Evolutionary conservation across 1,284 basidiomycete species (phyloP).

Genomic region (Peniophora sp.): DNA sequence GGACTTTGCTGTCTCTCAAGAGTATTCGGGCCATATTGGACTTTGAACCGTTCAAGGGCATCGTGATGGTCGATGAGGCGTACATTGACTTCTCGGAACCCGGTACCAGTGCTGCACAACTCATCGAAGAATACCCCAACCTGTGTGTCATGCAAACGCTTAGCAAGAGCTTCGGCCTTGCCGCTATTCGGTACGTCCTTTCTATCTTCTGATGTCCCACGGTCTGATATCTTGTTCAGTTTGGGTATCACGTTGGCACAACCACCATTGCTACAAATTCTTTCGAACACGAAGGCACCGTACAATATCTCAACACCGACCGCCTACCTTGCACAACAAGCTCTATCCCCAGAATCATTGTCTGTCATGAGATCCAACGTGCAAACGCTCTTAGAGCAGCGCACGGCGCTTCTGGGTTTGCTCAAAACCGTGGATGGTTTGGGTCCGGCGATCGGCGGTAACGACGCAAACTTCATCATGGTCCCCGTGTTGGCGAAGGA

Average conservation of each 20-base stretch:
- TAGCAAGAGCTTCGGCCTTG: constrained; percentile 94
- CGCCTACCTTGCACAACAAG: constrained; percentile 75
- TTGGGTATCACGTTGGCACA: constrained; percentile 88
- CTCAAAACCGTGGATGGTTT: constrained; percentile 49
- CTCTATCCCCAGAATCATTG: constrained; percentile 58
- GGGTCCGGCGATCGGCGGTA: constrained; percentile 70
- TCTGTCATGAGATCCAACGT: constrained; percentile 63
- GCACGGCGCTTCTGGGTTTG: constrained; percentile 42
- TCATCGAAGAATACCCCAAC: constrained; percentile 83
- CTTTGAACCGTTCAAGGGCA: constrained; percentile 49
- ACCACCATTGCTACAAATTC: constrained; percentile 84
- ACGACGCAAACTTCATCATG: constrained; percentile 90
- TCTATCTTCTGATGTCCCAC: not conserved
- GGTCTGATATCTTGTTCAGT: constrained; percentile 28
- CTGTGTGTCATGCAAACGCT: constrained; percentile 92
- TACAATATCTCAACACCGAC: constrained; percentile 96
- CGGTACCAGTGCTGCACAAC: constrained; percentile 56
- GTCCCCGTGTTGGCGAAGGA: constrained; percentile 63
- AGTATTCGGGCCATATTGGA: constrained; percentile 55
- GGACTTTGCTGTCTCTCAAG: constrained; percentile 75
- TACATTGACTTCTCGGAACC: constrained; percentile 89
- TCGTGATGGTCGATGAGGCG: constrained; percentile 94
- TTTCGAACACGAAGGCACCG: constrained; percentile 95
- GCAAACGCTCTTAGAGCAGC: constrained; percentile 50
- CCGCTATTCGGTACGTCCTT: constrained; percentile 74